These are phyloP conservation scores for Coix lacrymajobi DNA, from an alignment of 176 grass and related monocot genomes.

Conservation along the genomic window DNA sequence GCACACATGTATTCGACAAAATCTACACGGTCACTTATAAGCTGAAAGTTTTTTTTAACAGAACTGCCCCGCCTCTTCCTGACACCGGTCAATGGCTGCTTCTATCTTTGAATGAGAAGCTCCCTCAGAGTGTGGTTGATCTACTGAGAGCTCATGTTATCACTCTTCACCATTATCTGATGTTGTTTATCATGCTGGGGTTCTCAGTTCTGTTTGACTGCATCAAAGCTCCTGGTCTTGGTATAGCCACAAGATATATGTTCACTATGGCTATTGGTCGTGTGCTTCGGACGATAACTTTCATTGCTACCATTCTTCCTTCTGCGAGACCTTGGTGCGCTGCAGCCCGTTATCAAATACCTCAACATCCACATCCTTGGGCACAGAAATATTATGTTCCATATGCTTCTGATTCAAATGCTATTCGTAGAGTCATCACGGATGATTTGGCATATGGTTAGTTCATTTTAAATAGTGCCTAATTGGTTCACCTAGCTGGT, in stretches of 20 bases:
- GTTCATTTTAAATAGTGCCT: conserved; percentile 16
- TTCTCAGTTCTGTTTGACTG: conserved; percentile 81
- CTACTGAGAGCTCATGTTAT: conserved; percentile 72
- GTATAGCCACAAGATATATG: conserved; percentile 77
- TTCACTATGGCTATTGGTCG: conserved; percentile 86
- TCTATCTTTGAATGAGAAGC: conserved; percentile 71
- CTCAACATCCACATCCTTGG: conserved; percentile 80
- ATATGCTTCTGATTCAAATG: conserved; percentile 68
- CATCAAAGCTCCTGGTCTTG: conserved; percentile 87
- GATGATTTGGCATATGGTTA: conserved; percentile 74
- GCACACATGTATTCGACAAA: background rate
- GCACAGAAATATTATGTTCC: conserved; percentile 85
- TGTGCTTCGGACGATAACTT: conserved; percentile 70
- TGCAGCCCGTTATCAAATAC: conserved; percentile 57
- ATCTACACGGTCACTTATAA: background rate
- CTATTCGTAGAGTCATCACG: conserved; percentile 63
- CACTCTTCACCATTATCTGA: conserved; percentile 85
- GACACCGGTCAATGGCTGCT: conserved; percentile 94
- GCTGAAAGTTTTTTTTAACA: conserved; percentile 33
- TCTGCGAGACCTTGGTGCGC: conserved; percentile 84
- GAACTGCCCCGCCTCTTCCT: conserved; percentile 68
- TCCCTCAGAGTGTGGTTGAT: conserved; percentile 55
- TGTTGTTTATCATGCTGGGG: conserved; percentile 85
- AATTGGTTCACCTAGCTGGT: conserved; percentile 12
- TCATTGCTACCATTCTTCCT: conserved; percentile 82